A percentile compares a stretch with the other conserved stretches of the same genome.
These are phyloP conservation scores for Plasmodium billcollinsi DNA, from an alignment of 169 alveolate species.

Conservation along the genomic window DNA sequence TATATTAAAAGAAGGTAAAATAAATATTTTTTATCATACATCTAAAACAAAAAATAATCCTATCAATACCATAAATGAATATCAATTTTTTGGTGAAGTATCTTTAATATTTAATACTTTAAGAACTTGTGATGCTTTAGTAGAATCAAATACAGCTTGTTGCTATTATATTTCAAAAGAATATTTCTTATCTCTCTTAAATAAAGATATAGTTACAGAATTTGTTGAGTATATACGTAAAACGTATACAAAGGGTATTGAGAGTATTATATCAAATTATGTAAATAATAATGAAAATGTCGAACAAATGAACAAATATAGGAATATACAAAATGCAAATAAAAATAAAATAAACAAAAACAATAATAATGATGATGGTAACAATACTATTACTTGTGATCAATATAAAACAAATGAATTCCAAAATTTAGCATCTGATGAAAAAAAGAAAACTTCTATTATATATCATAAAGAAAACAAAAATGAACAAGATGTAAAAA, in stretches of 20 bases:
- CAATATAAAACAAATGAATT: too few relatives aligned
- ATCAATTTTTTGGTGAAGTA: slow-evolving; percentile 69
- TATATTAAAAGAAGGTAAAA: slow-evolving; percentile 60
- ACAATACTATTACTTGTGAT: too few relatives aligned
- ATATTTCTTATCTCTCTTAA: slow-evolving; percentile 39
- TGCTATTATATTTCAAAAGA: slow-evolving; percentile 54
- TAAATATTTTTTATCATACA: slow-evolving; percentile 31
- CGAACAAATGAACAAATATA: too few relatives aligned
- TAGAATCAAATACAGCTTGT: slow-evolving; percentile 63
- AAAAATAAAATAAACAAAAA: too few relatives aligned
- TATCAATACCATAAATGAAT: slow-evolving; percentile 20
- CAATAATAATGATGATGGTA: too few relatives aligned
- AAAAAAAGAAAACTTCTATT: too few relatives aligned
- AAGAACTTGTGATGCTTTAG: slow-evolving; percentile 50
- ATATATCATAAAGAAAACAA: too few relatives aligned
- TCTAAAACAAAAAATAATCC: slow-evolving; percentile 11
- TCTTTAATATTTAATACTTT: slow-evolving; percentile 59
- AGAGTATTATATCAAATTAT: slow-evolving; percentile 33
- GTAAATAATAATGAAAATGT: background rate
- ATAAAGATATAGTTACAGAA: slow-evolving; percentile 43
- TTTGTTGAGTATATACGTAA: slow-evolving; percentile 25
- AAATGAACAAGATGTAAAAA: too few relatives aligned
- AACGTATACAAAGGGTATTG: slow-evolving; percentile 13
- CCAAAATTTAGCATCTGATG: too few relatives aligned
- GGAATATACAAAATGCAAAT: too few relatives aligned